Base-by-base conservation (phyloP, 1,284 basidiomycete genomes). In the Pisolithus thermaeus region DNA sequence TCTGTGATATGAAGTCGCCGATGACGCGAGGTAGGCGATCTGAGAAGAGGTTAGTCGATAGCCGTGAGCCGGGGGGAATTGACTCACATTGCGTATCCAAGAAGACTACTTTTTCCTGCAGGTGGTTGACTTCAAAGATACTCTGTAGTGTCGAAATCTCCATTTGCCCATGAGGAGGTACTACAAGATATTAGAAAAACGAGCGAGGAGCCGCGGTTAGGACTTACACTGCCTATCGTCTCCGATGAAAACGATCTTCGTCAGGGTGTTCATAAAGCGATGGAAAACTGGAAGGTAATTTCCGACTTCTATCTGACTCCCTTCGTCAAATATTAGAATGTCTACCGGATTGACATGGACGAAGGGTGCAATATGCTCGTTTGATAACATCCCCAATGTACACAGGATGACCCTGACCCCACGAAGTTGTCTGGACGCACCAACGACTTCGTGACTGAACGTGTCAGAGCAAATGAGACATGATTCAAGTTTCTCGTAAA, bases 221-320 rank as follows among this genome's bases (percentile, higher is more conserved):
- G 32, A 39, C 73, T 64, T 56, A 89, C 87, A 74, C 70, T 90
- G 88, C 59, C 80, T 84, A 58, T 86, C 73, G 70, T 90, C 87
- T 9, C 87, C 87, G 65, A 90, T 83, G 55, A 88, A 84, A 51
- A 80, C 81, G 1, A 84, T 63, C 57, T 87, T 89, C 22, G 71
- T 67, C 18, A 90, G 65, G 3, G 66, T 69, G 0, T 60, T 55
- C 2, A 64, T 59, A 56, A 76, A 83, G 12, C 56, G 61, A 16
- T 69, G 59, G 42, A 89, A 73, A 11, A 83, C 60, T 3, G 78
- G 69, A 16, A 83, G 53, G 58, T 85, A 89, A 50, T 79, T 70
- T 38, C 79, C 78, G 50, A 84, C 70, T 59, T 81, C 75, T 52
- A 84, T 83, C 53, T 84, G 83, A 62, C 79, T 81, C 0, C 83